phyloP scores from a whole-genome alignment of 2,329 filamentous ascomycete species.

The Penicillium sp. region DNA sequence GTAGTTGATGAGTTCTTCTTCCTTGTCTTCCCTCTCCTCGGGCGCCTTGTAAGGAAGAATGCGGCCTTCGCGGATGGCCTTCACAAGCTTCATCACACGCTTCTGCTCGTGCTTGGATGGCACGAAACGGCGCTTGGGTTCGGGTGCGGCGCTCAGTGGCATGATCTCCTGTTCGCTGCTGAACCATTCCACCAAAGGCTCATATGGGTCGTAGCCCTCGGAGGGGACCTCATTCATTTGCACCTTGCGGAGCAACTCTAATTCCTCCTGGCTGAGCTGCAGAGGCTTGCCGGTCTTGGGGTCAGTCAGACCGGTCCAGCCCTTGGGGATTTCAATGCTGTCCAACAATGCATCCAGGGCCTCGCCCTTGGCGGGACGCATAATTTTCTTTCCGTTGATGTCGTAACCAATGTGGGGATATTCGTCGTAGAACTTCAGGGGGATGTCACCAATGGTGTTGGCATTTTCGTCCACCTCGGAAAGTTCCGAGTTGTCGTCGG shows the following conservation, averaged over 20 bases:
- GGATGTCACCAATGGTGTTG: conserved; percentile 96
- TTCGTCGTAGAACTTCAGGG: conserved; percentile 90
- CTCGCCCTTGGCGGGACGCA: conserved; percentile 90
- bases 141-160: conserved; percentile 90
- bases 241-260: conserved; percentile 83
- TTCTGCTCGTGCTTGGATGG: conserved; percentile 97
- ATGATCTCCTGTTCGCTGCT: conserved; percentile 87
- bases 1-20: conserved; percentile 70
- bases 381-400: conserved; percentile 97
- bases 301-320: conserved; percentile 95
- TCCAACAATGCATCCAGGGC: conserved; percentile 91
- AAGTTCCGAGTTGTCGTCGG: conserved; percentile 94
- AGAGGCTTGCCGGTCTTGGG: conserved; percentile 90
- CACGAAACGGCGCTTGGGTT: conserved; percentile 92
- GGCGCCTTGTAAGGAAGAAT: conserved; percentile 87
- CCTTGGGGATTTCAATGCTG: conserved; percentile 94
- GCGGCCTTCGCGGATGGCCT: conserved; percentile 88
- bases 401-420: conserved; percentile 99
- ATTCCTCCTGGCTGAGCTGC: conserved; percentile 79
- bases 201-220: conserved; percentile 90
- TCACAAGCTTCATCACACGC: conserved; percentile 94
- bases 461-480: conserved; percentile 73
- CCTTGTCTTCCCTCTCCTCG: conserved; percentile 69
- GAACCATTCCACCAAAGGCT: conserved; percentile 92
- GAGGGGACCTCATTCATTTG: conserved; percentile 85